Conservation (phyloP, 768 basidiomycete genomes). For the Pisolithus albus region DNA sequence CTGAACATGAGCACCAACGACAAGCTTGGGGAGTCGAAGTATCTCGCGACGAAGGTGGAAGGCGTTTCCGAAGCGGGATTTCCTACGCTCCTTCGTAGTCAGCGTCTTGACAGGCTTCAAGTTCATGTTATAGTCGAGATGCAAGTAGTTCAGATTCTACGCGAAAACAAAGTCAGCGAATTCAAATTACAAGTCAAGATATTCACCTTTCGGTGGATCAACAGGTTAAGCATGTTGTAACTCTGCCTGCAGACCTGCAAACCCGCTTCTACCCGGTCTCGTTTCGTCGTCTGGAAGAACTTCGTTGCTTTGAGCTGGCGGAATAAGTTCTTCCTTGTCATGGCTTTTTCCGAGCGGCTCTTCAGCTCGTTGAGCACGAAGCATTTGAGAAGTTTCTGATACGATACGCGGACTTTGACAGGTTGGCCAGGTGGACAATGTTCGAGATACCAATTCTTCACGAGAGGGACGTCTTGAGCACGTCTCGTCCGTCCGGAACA, state of each 20-base stretch:
- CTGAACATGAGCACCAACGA: constrained; percentile 99
- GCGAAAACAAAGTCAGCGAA: neutral
- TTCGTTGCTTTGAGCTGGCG: constrained; percentile 93
- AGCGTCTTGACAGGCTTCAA: constrained; percentile 95
- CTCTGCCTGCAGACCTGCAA: constrained; percentile 98
- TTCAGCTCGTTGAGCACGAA: constrained; percentile 93
- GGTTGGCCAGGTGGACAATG: constrained; percentile 95
- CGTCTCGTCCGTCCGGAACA: constrained; percentile 87
- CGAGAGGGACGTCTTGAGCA: constrained; percentile 91
- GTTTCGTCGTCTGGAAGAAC: constrained; percentile 96
- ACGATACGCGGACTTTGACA: constrained; percentile 97
- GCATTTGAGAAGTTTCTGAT: constrained; percentile 95
- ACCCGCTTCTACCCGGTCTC: constrained; percentile 99
- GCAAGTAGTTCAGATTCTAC: constrained; percentile 68
- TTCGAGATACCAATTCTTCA: constrained; percentile 98
- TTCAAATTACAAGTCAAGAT: neutral
- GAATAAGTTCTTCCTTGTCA: constrained; percentile 99
- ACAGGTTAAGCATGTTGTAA: constrained; percentile 97
- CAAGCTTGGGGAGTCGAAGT: constrained; percentile 92
- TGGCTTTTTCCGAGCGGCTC: constrained; percentile 85
- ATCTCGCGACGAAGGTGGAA: constrained; percentile 99
- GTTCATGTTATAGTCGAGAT: constrained; percentile 97
- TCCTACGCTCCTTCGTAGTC: constrained; percentile 98
- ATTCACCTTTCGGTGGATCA: constrained; percentile 92
- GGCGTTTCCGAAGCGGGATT: constrained; percentile 99